A percentile compares a stretch with the other conserved stretches of the same genome.
Conservation (phyloP, 768 basidiomycete genomes). For the Leccinum rimulosum region DNA sequence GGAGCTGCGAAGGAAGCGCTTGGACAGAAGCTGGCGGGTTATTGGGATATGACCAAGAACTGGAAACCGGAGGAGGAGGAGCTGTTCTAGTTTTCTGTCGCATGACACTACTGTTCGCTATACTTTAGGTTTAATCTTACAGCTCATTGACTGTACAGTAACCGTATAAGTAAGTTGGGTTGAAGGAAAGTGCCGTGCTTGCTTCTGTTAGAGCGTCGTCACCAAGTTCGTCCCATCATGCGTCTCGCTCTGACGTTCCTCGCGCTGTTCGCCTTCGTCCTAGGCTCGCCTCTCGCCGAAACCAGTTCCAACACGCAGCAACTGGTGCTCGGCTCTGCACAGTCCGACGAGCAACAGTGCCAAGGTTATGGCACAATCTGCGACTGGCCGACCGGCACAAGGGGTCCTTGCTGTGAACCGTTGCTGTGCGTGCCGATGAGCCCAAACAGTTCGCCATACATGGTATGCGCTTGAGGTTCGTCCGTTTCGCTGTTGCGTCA, state of each 20-base stretch:
- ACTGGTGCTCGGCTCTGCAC: neutral
- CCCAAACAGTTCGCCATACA: slow-evolving; percentile 4
- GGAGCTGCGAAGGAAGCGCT: slow-evolving; percentile 80
- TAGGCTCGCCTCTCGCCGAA: slow-evolving; percentile 1
- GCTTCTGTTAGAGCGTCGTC: neutral
- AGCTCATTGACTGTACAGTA: too few species aligned
- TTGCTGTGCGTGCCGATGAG: slow-evolving; percentile 11
- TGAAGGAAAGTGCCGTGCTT: neutral
- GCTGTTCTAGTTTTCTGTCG: slow-evolving; percentile 40
- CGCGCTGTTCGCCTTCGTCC: slow-evolving; percentile 1
- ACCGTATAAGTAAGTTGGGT: neutral
- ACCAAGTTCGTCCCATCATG: slow-evolving; percentile 7
- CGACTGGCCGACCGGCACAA: slow-evolving; percentile 5
- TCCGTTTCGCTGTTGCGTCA: neutral
- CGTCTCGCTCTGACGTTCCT: neutral
- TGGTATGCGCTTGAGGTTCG: slow-evolving; percentile 12
- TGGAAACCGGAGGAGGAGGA: slow-evolving; percentile 84
- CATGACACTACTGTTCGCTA: neutral
- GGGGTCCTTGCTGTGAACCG: slow-evolving; percentile 11
- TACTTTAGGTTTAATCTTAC: neutral
- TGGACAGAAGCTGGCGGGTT: slow-evolving; percentile 80
- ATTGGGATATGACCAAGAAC: slow-evolving; percentile 95
- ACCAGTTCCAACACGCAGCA: slow-evolving; percentile 4
- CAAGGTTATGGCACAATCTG: neutral
- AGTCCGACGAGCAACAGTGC: neutral